Conservation (phyloP, 352 stramenopile genomes). For the Globisporangium recalcitrans region DNA sequence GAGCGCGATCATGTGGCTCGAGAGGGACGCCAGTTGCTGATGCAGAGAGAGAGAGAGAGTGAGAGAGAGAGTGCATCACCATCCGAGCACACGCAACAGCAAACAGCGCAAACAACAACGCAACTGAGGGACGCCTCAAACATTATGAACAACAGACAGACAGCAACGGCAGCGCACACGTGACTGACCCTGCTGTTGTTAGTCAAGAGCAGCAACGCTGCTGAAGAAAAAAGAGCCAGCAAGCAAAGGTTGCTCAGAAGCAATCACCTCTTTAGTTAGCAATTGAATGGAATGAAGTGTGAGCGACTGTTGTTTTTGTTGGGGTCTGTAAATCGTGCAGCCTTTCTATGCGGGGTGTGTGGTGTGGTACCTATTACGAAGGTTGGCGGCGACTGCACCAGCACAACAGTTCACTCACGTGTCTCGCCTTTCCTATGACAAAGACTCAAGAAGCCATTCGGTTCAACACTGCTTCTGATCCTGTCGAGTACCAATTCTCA, state of each 20-base stretch:
- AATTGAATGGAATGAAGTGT: neutral
- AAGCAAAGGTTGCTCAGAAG: neutral
- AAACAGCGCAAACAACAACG: neutral
- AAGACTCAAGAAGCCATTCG: too few species aligned
- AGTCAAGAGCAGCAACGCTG: conserved; percentile 1
- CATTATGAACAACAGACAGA: too few species aligned
- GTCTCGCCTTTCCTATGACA: neutral
- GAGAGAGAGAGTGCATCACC: too few species aligned
- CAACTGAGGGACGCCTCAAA: too few species aligned
- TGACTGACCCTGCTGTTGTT: neutral
- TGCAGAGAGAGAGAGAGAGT: too few species aligned
- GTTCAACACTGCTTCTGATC: neutral
- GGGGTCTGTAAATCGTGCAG: neutral
- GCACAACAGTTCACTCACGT: neutral
- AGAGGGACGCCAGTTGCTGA: neutral
- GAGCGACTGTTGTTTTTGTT: neutral
- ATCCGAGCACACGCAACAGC: neutral
- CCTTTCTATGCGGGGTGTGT: neutral
- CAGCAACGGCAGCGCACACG: neutral
- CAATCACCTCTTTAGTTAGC: neutral
- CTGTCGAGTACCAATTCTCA: neutral
- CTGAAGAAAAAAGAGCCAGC: conserved; percentile 3
- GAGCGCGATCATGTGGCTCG: neutral
- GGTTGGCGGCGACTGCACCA: neutral
- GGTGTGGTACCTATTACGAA: neutral